These are phyloP conservation scores for Avena atlantica DNA, from an alignment of 176 grass and related monocot genomes.

Conservation along the genomic window DNA sequence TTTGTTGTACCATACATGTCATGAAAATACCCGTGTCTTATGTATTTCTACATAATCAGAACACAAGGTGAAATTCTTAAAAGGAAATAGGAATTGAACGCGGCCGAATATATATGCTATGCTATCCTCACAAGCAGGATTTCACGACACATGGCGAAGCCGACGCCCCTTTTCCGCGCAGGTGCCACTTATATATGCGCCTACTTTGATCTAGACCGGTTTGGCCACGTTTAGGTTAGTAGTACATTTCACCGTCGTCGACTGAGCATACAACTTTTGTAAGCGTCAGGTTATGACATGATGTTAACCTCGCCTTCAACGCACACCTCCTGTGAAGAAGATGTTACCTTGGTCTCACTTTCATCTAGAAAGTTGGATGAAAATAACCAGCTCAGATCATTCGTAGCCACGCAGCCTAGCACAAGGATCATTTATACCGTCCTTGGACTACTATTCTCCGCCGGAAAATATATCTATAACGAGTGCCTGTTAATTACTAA, in stretches of 20 bases:
- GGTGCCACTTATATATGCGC: not conserved
- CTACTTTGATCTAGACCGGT: slow-evolving; percentile 2
- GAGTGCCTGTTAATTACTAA: no score
- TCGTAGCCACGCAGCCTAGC: no score
- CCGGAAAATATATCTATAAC: no score
- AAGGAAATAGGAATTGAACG: not conserved
- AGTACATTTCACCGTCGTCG: not conserved
- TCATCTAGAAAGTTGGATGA: not conserved
- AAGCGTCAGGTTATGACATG: slow-evolving; percentile 7
- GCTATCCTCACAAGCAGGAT: not conserved
- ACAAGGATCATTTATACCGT: no score
- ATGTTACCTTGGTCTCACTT: not conserved
- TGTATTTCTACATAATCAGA: no score
- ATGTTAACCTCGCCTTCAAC: not conserved
- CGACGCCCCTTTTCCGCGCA: slow-evolving; percentile 1
- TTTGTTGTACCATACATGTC: no score
- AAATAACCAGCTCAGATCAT: no score
- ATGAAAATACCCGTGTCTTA: no score
- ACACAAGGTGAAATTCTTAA: no score
- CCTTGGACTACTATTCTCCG: no score
- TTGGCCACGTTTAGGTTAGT: slow-evolving; percentile 21
- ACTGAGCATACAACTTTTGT: not conserved
- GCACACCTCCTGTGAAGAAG: not conserved
- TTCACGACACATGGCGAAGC: not conserved
- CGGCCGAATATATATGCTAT: not conserved